Base-by-base conservation (phyloP, 345 rosid species). In the Acer negundo region DNA sequence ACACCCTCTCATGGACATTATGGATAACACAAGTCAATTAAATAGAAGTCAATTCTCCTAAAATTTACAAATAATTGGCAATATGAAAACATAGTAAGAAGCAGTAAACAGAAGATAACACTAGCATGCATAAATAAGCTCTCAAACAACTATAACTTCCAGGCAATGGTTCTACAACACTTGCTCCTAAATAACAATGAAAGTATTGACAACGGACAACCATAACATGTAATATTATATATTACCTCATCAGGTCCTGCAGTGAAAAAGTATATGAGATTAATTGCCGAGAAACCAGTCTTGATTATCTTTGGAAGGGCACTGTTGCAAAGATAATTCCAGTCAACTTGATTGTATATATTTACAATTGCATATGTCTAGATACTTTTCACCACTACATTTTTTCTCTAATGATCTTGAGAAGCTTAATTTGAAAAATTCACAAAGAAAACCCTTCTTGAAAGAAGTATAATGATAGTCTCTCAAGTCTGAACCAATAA, bases 161-260 rank as follows among this genome's bases (percentile, higher is more conserved):
- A 66, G 44, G n/a, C 19, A 61, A 40, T 23, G 40, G 42, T 49
- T 31, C 61, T 26, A 42, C 23, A 62, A 24, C 35, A 59, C 23
- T 74, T 59, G 66, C 35, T 67, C 72, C 1, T 6, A 6, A 67
- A 46, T 40, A 51, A 1, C 9, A 23, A 40, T 16, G n/a, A 72
- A 62, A 42, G 20, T 56, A 44, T 38, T 4, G 46, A 67, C 6
- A 28, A 40, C 6, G 17, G 46, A 67, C 9, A 28, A 40, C 9
- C 16, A 10, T 64, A 80, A 69, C 4, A 12, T 53, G 40, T 22
- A 61, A 49, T 19, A 22, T 23, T 49, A 10, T 35, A 28, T 2
- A 53, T 69, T 89, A 96, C 99, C 97, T 96, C 99, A 81, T 90
- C 99, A 80, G 95, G 92, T 47, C 99, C 99, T 26, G 95, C 99